Percentiles rank a stretch among this genome's conserved stretches.
phyloP scores from a whole-genome alignment of 148 eudicot species.

The Rhododendron ovatum region DNA sequence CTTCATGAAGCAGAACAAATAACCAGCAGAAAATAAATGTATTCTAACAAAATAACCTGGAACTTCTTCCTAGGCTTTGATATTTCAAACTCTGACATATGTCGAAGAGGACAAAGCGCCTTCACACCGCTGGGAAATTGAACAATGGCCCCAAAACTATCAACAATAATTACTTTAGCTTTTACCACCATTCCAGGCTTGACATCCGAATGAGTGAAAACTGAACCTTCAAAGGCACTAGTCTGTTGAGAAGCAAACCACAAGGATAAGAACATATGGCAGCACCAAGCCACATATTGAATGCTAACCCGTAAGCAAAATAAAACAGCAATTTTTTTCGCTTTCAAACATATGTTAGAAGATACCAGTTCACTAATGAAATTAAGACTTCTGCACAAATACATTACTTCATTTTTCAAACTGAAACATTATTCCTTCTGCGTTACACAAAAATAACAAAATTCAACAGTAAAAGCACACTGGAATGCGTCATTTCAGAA shows the following conservation, averaged over 20 bases:
- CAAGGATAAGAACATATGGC: neutral
- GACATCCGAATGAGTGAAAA: constrained; percentile 95
- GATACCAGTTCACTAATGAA: neutral
- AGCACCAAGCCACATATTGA: neutral
- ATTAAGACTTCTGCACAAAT: neutral
- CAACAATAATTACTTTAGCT: constrained; percentile 71
- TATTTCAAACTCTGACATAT: constrained; percentile 93
- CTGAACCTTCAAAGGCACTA: constrained; percentile 89
- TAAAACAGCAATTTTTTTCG: neutral
- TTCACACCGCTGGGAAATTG: constrained; percentile 90
- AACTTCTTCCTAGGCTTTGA: constrained; percentile 82
- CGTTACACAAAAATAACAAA: neutral
- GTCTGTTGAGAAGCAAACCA: constrained; percentile 41
- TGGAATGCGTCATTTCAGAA: neutral
- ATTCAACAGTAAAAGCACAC: neutral
- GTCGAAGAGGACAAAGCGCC: constrained; percentile 94
- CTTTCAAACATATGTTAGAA: neutral
- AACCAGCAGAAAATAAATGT: neutral
- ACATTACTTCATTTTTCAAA: neutral
- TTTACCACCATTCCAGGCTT: constrained; percentile 96
- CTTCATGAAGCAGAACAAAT: neutral
- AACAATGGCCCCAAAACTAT: constrained; percentile 64
- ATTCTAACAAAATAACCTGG: constrained; percentile 42
- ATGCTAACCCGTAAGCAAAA: neutral
- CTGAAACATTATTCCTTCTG: neutral